Base-by-base conservation (phyloP, 345 rosid genomes). In the Passiflora organensis region DNA sequence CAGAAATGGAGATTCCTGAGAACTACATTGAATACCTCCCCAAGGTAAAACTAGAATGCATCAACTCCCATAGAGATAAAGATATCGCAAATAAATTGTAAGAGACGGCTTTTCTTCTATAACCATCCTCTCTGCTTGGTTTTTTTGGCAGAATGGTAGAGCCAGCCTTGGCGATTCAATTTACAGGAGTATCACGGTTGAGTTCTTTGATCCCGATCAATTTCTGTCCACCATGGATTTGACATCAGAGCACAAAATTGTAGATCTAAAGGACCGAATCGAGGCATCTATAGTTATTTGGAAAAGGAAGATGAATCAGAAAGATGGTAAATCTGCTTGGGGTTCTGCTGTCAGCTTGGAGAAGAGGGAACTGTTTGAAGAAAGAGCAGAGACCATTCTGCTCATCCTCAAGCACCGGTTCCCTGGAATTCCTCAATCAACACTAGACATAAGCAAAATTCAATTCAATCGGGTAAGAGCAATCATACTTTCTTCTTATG, bases 261-360 rank as follows among this genome's bases (percentile, higher is more conserved):
- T 89, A 21, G 95, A 89, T 66, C 69, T 89, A 6, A 86, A 89
- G 82, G 82, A 86, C 75, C 79, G 77, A 70, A 89, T 89, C 20
- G 95, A 89, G 78, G 95, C 97, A 9, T 89, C 97, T 0, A 76
- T 89, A 44, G 81, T 89, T 48, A 89, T 89, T 62, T 89, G 97
- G 97, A 80, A 63, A 64, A 75, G 95, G 66, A 89, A 89, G 61
- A 89, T 86, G 97, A 78, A 66, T 51, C 85, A 78, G 49, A 89
- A 86, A 49, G 97, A 89, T 36, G 65, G 76, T 43, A 89, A 89
- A 50, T 82, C 97, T n/a, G 22, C 81, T 44, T 89, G 97, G 97
- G 78, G 91, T 23, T 86, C 95, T 13, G 82, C 83, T 16, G 84
- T 89, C 13, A 89, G 97, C 72, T 51, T 76, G 49, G 95, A 89